Evolutionary conservation across 1,284 basidiomycete genomes (phyloP).

Genomic region (Cystobasidium slooffiae): DNA sequence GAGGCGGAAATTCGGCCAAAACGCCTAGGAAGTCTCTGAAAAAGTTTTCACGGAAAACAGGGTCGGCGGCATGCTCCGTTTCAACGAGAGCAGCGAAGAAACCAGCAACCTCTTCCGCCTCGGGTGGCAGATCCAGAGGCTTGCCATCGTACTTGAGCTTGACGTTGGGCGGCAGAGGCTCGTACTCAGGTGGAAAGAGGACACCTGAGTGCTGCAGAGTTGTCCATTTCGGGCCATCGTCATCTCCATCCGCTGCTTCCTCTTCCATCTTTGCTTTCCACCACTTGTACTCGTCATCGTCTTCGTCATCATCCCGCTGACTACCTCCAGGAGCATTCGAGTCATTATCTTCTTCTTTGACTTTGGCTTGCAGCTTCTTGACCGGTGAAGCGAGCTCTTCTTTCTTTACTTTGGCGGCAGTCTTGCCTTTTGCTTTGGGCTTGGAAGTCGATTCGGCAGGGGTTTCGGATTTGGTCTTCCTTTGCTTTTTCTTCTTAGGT

Average conservation of each 20-base stretch:
- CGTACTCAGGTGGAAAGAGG: conserved; percentile 92
- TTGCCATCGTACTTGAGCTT: conserved; percentile 98
- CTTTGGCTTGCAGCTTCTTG: conserved; percentile 47
- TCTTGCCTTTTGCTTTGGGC: conserved; percentile 62
- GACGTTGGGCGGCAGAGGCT: conserved; percentile 78
- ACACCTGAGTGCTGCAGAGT: conserved; percentile 93
- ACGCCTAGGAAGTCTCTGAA: conserved; percentile 86
- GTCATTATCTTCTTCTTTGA: conserved; percentile 43
- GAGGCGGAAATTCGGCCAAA: conserved; percentile 63
- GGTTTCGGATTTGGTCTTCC: conserved; percentile 58
- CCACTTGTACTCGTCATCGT: conserved; percentile 76
- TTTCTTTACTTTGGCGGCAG: conserved; percentile 52
- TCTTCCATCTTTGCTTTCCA: conserved; percentile 69
- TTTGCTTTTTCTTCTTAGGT: conserved; percentile 53
- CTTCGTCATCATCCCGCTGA: conserved; percentile 57
- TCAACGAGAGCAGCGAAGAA: conserved; percentile 95
- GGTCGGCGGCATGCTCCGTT: conserved; percentile 89
- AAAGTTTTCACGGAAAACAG: conserved; percentile 91
- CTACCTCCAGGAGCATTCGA: conserved; percentile 22
- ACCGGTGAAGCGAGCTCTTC: conserved; percentile 34
- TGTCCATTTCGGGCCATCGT: conserved; percentile 86
- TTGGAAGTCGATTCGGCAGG: conserved; percentile 4
- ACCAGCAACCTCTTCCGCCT: conserved; percentile 93
- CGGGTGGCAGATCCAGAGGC: conserved; percentile 75
- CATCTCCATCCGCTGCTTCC: conserved; percentile 59